Base-by-base conservation (phyloP, 345 rosid species). In the Syzygium grande region DNA sequence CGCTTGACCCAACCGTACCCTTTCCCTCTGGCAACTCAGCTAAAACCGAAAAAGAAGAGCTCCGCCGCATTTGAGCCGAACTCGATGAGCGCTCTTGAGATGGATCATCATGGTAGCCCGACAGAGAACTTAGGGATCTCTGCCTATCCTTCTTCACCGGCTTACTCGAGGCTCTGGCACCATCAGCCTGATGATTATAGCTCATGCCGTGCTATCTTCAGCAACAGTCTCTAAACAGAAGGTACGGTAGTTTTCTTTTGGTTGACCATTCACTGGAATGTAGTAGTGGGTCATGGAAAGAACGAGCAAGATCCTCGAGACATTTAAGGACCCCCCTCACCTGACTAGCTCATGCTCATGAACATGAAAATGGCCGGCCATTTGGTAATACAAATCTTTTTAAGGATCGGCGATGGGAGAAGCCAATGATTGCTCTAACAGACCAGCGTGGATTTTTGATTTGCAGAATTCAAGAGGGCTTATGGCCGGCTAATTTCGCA, bases 31-130 rank as follows among this genome's bases (percentile, higher is more conserved):
- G 86, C 41, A 38, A 63, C 56, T 68, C 88, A 41, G 85, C 83
- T n/a, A 83, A 77, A 68, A 15, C 59, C 0, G 90, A 84, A 68
- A 85, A 54, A 63, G 89, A 87, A 38, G 89, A 89, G 46, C 87
- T 38, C 87, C 55, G 63, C 84, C 2, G 84, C 51, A 86, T 65
- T 51, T 84, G 87, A 55, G 52, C 86, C 14, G 84, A 84, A 85
- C 58, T 86, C 19, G 77, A 87, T 27, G 86, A 55, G 15, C 16
- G 49, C 34, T 88, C 85, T 49, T 80, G 87, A 65, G 53, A 79
- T 43, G 77, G 87, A 65, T 88, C 52, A 17, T 80, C 43, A 55
- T 25, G 73, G 84, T 49, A 88, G 27, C 87, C 85, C 5, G 88
- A 78, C 84, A 87, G 23, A 41, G 87, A 85, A 83, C 89, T 84